Conservation (phyloP, 2,329 filamentous ascomycete species). For the Cercospora janseana region DNA sequence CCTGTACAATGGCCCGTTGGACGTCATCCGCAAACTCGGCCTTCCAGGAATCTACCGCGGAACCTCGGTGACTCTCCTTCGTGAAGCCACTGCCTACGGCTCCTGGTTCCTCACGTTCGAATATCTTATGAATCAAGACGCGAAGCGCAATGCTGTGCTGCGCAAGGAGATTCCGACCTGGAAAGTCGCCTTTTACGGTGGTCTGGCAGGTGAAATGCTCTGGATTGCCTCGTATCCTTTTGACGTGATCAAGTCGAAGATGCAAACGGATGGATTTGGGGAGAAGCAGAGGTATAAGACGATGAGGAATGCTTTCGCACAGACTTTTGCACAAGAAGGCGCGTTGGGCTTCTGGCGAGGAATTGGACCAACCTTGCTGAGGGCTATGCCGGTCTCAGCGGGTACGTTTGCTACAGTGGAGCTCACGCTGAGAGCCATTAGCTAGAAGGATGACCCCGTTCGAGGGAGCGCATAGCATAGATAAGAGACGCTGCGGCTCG, state of each 20-base stretch:
- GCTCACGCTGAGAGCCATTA: constrained; percentile 42
- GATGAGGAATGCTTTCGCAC: constrained; percentile 85
- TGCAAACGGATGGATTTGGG: constrained; percentile 96
- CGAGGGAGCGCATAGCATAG: too few species aligned
- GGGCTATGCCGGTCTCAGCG: constrained; percentile 95
- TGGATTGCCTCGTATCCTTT: constrained; percentile 95
- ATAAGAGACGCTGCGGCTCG: too few species aligned
- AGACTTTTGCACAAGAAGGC: constrained; percentile 77
- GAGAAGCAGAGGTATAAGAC: constrained; percentile 66
- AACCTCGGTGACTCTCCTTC: constrained; percentile 76
- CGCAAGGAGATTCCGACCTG: constrained; percentile 75
- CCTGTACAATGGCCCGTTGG: constrained; percentile 79
- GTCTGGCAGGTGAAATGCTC: constrained; percentile 86
- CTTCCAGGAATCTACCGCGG: constrained; percentile 80
- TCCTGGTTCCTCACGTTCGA: constrained; percentile 95
- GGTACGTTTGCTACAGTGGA: constrained; percentile 84
- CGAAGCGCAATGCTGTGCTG: constrained; percentile 69
- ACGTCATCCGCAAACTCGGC: constrained; percentile 84
- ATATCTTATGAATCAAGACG: constrained; percentile 91
- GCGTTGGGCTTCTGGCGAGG: constrained; percentile 90
- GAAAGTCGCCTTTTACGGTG: constrained; percentile 90
- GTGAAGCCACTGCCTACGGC: constrained; percentile 93
- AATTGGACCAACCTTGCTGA: constrained; percentile 81
- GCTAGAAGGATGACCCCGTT: constrained; percentile 10
- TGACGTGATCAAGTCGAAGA: constrained; percentile 98